Percentiles rank a stretch among this genome's conserved stretches.
phyloP scores from a whole-genome alignment of 306 rosid genomes.

The Alnus glutinosa region DNA sequence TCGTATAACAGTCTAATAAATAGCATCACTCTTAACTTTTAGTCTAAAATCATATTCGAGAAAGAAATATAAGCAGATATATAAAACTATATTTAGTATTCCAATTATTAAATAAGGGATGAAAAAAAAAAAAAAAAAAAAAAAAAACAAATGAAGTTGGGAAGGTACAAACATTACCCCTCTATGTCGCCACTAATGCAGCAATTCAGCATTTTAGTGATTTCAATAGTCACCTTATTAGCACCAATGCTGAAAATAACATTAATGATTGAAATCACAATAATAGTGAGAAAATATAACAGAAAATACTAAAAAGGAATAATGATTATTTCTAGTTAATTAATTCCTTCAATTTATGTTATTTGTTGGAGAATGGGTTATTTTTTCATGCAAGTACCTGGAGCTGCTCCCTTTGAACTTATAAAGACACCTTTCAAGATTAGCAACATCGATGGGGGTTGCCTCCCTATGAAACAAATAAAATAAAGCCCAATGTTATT shows the following conservation, averaged over 20 bases:
- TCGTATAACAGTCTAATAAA: too few relatives aligned
- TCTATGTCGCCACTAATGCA: conserved; percentile 20
- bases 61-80: not conserved
- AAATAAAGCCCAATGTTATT: not conserved
- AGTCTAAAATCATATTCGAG: not conserved
- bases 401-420: conserved; percentile 20
- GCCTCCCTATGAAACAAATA: conserved; percentile 9
- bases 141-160: too few relatives aligned
- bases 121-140: too few relatives aligned
- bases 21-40: too few relatives aligned
- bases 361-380: too few relatives aligned
- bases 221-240: conserved; percentile 16
- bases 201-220: conserved; percentile 19
- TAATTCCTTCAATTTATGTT: too few relatives aligned
- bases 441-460: not conserved
- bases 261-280: too few relatives aligned
- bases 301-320: too few relatives aligned
- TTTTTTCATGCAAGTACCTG: too few relatives aligned
- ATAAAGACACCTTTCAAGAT: conserved; percentile 12
- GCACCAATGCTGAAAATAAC: conserved; percentile 43
- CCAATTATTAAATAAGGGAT: not conserved
- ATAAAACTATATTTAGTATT: not conserved
- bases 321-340: too few relatives aligned
- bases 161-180: conserved; percentile 7
- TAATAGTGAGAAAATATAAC: not conserved